Evolutionary conservation across 108 stramenopile genomes (phyloP).

Genomic region (Fragilariopsis cylindrus): DNA sequence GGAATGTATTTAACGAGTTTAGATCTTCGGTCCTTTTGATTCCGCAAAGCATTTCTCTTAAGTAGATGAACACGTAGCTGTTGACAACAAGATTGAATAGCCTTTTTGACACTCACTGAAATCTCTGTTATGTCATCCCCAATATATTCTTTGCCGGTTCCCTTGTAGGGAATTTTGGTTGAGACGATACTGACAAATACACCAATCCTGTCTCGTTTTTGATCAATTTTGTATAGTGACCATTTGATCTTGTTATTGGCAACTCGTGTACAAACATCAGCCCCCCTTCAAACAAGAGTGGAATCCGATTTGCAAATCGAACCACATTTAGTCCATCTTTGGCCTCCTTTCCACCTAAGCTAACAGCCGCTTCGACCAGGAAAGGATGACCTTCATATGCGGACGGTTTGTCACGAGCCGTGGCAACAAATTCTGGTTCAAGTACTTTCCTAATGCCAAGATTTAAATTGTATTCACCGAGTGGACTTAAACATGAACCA

Average conservation of each 20-base stretch:
- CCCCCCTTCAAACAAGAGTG: constrained; percentile 93
- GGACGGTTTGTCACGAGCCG: constrained; percentile 66
- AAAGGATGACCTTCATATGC: constrained; percentile 96
- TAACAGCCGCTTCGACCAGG: constrained; percentile 95
- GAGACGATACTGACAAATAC: constrained; percentile 96
- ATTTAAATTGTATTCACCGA: constrained; percentile 97
- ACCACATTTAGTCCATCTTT: constrained; percentile 93
- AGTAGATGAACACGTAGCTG: constrained; percentile 68
- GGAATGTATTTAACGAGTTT: constrained; percentile 81
- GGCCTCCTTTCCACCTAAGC: constrained; percentile 89
- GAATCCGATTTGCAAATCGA: constrained; percentile 98
- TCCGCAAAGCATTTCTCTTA: constrained; percentile 75
- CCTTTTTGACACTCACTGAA: constrained; percentile 76
- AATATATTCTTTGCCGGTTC: constrained; percentile 96
- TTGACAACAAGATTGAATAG: constrained; percentile 78
- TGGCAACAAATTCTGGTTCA: constrained; percentile 87
- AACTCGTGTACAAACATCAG: constrained; percentile 92
- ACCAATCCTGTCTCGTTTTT: constrained; percentile 90
- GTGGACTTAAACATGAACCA: constrained; percentile 87
- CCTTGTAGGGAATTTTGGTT: constrained; percentile 98
- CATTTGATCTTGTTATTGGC: constrained; percentile 89
- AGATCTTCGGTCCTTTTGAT: constrained; percentile 79
- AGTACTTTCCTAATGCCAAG: constrained; percentile 94
- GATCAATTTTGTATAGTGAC: constrained; percentile 94
- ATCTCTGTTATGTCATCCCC: constrained; percentile 88